Base-by-base conservation (phyloP, 768 basidiomycete genomes). In the Pisolithus albus region DNA sequence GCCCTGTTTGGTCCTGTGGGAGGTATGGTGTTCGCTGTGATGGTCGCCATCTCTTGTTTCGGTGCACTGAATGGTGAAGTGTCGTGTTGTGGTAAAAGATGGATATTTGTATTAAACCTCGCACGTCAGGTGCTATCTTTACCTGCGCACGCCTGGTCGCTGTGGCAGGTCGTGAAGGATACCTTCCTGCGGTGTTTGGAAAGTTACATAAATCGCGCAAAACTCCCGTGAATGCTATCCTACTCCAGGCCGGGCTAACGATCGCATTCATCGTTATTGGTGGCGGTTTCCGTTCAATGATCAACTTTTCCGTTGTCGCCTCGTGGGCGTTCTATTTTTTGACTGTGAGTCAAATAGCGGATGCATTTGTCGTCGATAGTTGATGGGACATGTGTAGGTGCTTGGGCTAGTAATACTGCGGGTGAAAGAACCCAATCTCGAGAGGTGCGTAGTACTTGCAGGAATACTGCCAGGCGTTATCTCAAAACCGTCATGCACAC, bases 1-100 rank as follows among this genome's bases (percentile, higher is more conserved):
- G 81, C 81, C 1, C 69, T 95, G 7, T 89, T 94, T 56, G 95
- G 95, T 3, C 81, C 85, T 5, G 67, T 85, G n/a, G 95, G 96
- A 28, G 93, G 88, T 1, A 79, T 82, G 5, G 60, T 92, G 15
- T 96, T 99, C 64, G 91, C 95, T 1, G 75, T 84, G 47, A 83
- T 92, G 78, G 95, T 99, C 13, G 90, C 92, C 1, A 77, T 97
- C 52, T 96, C 93, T 3, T 96, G 92, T 65, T 92, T 99, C 57
- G 95, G 95, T 16, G 92, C 96, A 1, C 69, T 99, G 48, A 95
- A 96, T 64, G 88, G 92, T 82, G 59, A 40, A 56, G 63, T 61
- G n/a, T 50, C 26, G 21, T 28, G 5, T 52, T 9, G 37, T 32
- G 15, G 16, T 28, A 16, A 23, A 15, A 16, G 16, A 41, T 42